Evolutionary conservation across 2,329 filamentous ascomycete species (phyloP), one percentile per base, ranked within the genome.

Genomic region (Aspergillus transmontanensis): DNA sequence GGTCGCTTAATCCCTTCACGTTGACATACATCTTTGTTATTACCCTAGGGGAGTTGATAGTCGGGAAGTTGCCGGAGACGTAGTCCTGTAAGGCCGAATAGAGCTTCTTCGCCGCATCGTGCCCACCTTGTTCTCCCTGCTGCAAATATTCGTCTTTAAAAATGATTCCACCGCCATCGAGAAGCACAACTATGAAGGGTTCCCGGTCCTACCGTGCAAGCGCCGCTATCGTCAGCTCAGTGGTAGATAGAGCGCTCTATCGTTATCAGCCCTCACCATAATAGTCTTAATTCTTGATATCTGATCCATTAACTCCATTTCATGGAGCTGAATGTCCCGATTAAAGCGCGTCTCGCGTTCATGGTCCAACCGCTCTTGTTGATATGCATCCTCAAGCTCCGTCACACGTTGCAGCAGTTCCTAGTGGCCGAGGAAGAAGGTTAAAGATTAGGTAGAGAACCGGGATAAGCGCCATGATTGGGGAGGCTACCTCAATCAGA

Each of bases 91-190:
- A 72, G 6, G 76, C 73, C 39, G 72, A 71, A 63, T 80, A 78
- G n/a, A 87, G 78, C 39, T 79, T 72, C 43, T 76, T 78, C n/a
- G 84, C 85, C 41, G 85, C 85, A 66, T 79, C 79, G 63, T 79
- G 82, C 23, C 85, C 85, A 58, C 85, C 85, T 58, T 78, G 70
- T 73, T 84, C 83, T 36, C 84, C 85, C 54, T 79, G 76, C 56
- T 78, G 76, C 55, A 86, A 62, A 59, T 83, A 80, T 21, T 83
- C 77, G 60, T 86, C 82, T 51, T 78, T 75, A 68, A 87, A 87
- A 65, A 87, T 80, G 73, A 85, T 82, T 51, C 81, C 83, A 66
- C 86, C 83, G 46, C 84, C 85, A 67, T 87, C 85, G 56, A 87
- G 78, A 41, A 87, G 76, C 36, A 85, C 78, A 19, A 85, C 72